Evolutionary conservation across 805 yeast genomes (phyloP).

Genomic region (Yarrowia keelungensis): DNA sequence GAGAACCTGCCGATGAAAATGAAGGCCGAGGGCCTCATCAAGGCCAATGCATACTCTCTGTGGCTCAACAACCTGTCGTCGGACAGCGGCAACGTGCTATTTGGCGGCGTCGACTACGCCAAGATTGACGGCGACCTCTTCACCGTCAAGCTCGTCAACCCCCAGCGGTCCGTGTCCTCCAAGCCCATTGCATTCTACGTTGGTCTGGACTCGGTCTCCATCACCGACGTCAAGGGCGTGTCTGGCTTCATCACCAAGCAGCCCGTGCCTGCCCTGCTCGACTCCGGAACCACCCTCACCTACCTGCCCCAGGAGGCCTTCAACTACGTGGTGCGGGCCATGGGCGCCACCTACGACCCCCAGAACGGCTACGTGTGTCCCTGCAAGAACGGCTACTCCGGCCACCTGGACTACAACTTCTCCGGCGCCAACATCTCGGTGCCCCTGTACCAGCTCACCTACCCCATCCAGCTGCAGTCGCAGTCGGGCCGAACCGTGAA

Average conservation of each 20-base stretch:
- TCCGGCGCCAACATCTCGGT: conserved; percentile 43
- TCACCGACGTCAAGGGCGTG: conserved; percentile 33
- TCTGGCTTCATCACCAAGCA: conserved; percentile 38
- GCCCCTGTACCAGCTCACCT: conserved; percentile 46
- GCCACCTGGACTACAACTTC: conserved; percentile 42
- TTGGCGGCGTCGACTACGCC: conserved; percentile 56
- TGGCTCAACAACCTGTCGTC: conserved; percentile 52
- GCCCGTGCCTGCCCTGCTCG: conserved; percentile 55
- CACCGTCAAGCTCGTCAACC: conserved; percentile 48
- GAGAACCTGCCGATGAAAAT: conserved; percentile 69
- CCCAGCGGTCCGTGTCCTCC: conserved; percentile 37
- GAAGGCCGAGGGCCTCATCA: conserved; percentile 56
- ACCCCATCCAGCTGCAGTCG: conserved; percentile 42
- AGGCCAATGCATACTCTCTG: conserved; percentile 56
- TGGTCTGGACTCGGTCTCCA: conserved; percentile 41
- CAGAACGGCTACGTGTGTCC: conserved; percentile 40
- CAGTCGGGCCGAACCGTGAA: conserved; percentile 34
- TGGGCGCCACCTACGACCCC: conserved; percentile 33
- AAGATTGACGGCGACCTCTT: conserved; percentile 53
- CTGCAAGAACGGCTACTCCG: conserved; percentile 31
- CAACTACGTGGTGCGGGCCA: conserved; percentile 23
- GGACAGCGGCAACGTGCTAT: conserved; percentile 52
- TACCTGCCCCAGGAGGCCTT: conserved; percentile 54
- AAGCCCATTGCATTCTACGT: conserved; percentile 43
- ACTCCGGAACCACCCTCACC: conserved; percentile 63